These are phyloP conservation scores for Aegilops umbellulata DNA, from an alignment of 176 grass and related monocot genomes.

Conservation along the genomic window DNA sequence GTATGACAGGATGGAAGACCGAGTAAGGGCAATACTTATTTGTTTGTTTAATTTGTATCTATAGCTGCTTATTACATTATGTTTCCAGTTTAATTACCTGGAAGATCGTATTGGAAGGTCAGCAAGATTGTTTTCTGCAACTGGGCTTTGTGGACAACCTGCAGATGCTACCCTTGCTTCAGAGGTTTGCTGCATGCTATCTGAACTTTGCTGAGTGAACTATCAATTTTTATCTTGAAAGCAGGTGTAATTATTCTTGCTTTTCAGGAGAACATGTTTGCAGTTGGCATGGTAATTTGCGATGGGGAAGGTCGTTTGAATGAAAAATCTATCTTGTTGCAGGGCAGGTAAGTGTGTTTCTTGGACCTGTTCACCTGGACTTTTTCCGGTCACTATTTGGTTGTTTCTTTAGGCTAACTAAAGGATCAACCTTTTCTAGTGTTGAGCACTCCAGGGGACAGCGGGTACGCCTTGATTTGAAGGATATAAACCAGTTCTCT, in stretches of 20 bases:
- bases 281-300: constrained; percentile 87
- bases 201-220: background rate
- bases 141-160: constrained; percentile 51
- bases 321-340: constrained; percentile 95
- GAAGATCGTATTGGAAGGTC: constrained; percentile 64
- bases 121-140: constrained; percentile 49
- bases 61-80: constrained; percentile 11
- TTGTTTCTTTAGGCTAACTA: constrained; percentile 31
- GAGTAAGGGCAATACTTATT: constrained; percentile 48
- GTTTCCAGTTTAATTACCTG: constrained; percentile 85
- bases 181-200: constrained; percentile 56
- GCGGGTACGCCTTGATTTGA: constrained; percentile 77
- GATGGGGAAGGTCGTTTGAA: constrained; percentile 94
- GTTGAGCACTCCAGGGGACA: constrained; percentile 72
- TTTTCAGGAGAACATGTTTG: constrained; percentile 80
- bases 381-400: constrained; percentile 2
- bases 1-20: constrained; percentile 85
- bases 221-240: constrained; percentile 12
- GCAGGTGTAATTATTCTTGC: constrained; percentile 19
- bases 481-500: constrained; percentile 74
- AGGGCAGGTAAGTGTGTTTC: constrained; percentile 63
- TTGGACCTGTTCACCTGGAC: constrained; percentile 2
- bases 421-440: constrained; percentile 36
- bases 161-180: constrained; percentile 83
- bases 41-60: constrained; percentile 25